Conservation (phyloP, 2,329 filamentous ascomycete genomes). For the Aschersonia sp. region DNA sequence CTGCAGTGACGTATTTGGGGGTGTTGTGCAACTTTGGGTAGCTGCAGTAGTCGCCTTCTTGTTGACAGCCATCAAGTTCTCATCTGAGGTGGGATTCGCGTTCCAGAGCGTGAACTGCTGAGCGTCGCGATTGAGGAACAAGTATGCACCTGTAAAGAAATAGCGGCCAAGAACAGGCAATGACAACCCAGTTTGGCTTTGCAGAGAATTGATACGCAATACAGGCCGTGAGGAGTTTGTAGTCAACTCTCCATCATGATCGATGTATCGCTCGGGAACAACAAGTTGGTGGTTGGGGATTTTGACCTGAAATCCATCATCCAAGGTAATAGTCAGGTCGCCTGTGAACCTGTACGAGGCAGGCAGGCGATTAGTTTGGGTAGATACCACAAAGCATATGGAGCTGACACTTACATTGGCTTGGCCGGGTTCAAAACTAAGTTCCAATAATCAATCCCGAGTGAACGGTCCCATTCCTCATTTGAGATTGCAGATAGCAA, state of each 20-base stretch:
- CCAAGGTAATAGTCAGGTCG: constrained; percentile 3
- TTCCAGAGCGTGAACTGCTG: constrained; percentile 7
- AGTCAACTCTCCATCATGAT: constrained; percentile 1
- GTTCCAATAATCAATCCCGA: constrained; percentile 2
- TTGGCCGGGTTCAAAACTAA: neutral
- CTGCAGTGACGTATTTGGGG: constrained; percentile 22
- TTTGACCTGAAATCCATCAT: neutral
- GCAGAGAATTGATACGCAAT: constrained; percentile 2
- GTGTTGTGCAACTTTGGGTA: constrained; percentile 31
- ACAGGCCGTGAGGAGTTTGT: constrained; percentile 1
- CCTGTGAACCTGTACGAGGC: neutral
- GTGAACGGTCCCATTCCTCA: constrained; percentile 1
- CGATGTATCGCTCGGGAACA: constrained; percentile 2
- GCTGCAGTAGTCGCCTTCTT: constrained; percentile 10
- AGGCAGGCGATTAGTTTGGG: neutral
- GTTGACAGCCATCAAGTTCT: constrained; percentile 4
- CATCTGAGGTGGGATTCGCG: constrained; percentile 4
- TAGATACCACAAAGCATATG: constrained; percentile 7
- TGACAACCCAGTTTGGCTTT: neutral
- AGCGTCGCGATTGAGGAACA: constrained; percentile 5
- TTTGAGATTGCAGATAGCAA: neutral
- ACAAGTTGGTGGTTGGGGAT: constrained; percentile 7
- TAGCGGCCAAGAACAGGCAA: constrained; percentile 5
- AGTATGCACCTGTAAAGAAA: constrained; percentile 6
- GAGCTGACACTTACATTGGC: constrained; percentile 1